Evolutionary conservation across 2,329 filamentous ascomycete species (phyloP), one percentile per base, ranked within the genome.

Genomic region (Davidsoniella eucalypti): DNA sequence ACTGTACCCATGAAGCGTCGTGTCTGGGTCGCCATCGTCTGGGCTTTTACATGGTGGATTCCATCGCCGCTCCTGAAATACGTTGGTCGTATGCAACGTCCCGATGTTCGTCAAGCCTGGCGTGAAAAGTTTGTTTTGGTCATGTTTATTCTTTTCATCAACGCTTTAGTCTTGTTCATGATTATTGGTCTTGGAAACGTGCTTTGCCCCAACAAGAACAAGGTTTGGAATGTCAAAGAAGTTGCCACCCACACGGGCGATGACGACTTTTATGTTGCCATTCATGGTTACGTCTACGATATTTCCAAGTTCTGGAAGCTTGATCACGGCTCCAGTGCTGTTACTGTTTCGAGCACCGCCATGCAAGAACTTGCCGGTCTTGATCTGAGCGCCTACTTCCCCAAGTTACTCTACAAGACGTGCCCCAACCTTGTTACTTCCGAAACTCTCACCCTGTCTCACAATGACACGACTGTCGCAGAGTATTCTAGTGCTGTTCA

Each of bases 61-160:
- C 92, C 92, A 0, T 96, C 90, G 0, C 84, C 86, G 44, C 56
- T 84, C 2, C 77, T 98, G 14, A 75, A 76, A n/a, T 82, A 73
- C 53, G 60, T 96, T 52, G 92, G 92, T 29, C 84, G 90, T 18
- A 98, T 98, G 92, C 93, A 94, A 67, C 81, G 92, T 50, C 92
- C 88, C 1, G 92, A 98, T 66, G 87, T 98, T 7, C 84, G 92
- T 23, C 84, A 95, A 78, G 92, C 92, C 0, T 98, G 92, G 92
- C 78, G 92, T 64, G 92, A 98, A 61, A 98, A 98, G 66, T 47
- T 98, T 9, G 82, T 92, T 0, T 69, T 98, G 9, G 79, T 88
- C 44, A 69, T 84, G 52, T 59, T 94, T 48, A 96, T 98, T 57
- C 62, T 84, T 26, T 58, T 98, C 10, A 66, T 94, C 57, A 98